A percentile compares a stretch with the other conserved stretches of the same genome.
These are phyloP conservation scores for Heliamphora exappendiculata DNA, from an alignment of 148 eudicot genomes.

Conservation along the genomic window DNA sequence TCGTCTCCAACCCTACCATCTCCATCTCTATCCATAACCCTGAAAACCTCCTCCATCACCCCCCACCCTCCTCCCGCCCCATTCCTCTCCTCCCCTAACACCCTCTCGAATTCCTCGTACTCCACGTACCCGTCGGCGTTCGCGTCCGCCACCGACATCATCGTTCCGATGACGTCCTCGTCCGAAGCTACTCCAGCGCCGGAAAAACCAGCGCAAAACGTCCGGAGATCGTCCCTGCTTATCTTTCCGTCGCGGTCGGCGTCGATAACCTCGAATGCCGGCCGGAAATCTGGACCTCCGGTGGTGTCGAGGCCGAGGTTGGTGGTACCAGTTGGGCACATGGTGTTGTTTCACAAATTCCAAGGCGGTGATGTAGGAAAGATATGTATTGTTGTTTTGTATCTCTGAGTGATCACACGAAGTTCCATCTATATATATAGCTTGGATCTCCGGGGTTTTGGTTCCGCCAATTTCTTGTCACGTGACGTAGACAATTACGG, in stretches of 20 bases:
- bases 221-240: slow-evolving; percentile 56
- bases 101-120: slow-evolving; percentile 61
- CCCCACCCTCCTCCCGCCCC: slow-evolving; percentile 3
- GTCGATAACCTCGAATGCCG: slow-evolving; percentile 71
- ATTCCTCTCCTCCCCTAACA: slow-evolving; percentile 8
- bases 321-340: slow-evolving; percentile 60
- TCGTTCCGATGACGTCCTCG: slow-evolving; percentile 52
- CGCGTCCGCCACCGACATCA: slow-evolving; percentile 67
- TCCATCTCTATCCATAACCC: slow-evolving; percentile 73
- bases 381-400: no score
- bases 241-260: slow-evolving; percentile 69
- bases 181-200: slow-evolving; percentile 8
- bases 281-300: slow-evolving; percentile 27
- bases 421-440: no score
- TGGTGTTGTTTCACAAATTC: no score
- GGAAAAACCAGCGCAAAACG: slow-evolving; percentile 35
- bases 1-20: slow-evolving; percentile 65
- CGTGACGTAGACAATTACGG: no score
- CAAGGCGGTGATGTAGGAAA: no score
- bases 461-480: no score
- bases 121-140: slow-evolving; percentile 62
- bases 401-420: no score
- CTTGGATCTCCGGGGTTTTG: no score
- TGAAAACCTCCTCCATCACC: slow-evolving; percentile 68
- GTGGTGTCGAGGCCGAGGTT: neutral